Conservation (phyloP, 2,329 filamentous ascomycete species). For the Alternaria angustiovoidea region DNA sequence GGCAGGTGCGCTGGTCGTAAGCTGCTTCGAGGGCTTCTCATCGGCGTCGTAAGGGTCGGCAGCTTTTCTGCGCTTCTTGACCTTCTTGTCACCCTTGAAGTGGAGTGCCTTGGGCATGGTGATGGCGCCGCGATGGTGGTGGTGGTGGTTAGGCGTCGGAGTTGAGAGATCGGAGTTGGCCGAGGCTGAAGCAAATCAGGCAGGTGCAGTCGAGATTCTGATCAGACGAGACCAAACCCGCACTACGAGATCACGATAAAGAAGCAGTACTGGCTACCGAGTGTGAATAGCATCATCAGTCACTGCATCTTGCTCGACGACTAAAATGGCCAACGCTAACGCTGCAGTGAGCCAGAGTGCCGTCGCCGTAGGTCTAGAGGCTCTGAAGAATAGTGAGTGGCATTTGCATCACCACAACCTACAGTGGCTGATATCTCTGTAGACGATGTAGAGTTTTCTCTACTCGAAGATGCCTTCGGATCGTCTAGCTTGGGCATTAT, state of each 20-base stretch:
- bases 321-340: constrained; percentile 31
- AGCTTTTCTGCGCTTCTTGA: constrained; percentile 86
- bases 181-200: constrained; percentile 37
- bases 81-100: constrained; percentile 98
- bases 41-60: constrained; percentile 60
- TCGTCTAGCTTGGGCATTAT: constrained; percentile 91
- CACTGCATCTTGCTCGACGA: neutral
- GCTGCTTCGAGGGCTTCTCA: constrained; percentile 42
- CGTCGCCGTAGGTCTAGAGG: constrained; percentile 47
- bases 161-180: constrained; percentile 30
- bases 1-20: constrained; percentile 46
- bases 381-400: constrained; percentile 56
- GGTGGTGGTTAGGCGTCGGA: constrained; percentile 17
- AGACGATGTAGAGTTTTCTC: constrained; percentile 74
- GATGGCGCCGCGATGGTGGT: constrained; percentile 16
- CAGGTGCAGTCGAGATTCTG: constrained; percentile 34
- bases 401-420: neutral
- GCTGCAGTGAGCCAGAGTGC: constrained; percentile 35
- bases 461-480: constrained; percentile 82
- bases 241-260: constrained; percentile 27
- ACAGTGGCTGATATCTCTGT: neutral
- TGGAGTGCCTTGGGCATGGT: constrained; percentile 85
- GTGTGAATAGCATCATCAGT: neutral
- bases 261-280: constrained; percentile 12
- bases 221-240: constrained; percentile 19